Evolutionary conservation across 2,329 filamentous ascomycete species (phyloP).

Genomic region (Clonostachys rosea): DNA sequence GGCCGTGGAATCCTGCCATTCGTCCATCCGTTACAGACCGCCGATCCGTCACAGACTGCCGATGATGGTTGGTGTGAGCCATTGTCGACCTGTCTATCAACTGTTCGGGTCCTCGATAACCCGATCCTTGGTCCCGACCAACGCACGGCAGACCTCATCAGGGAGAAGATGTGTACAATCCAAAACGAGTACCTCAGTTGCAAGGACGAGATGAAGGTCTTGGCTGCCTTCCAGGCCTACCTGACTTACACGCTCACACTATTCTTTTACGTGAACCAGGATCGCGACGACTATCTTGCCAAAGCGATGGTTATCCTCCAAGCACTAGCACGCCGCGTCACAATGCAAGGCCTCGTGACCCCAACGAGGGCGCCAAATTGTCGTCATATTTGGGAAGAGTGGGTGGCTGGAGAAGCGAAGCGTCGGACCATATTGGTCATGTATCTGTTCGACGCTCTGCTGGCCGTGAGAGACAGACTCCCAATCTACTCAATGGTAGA

Average conservation of each 20-base stretch:
- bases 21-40: conserved; percentile 21
- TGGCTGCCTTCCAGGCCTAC: conserved; percentile 44
- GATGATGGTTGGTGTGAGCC: too few species aligned
- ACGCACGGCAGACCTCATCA: too few species aligned
- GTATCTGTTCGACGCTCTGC: conserved; percentile 48
- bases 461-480: conserved; percentile 33
- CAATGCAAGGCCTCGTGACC: conserved; percentile 27
- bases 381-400: conserved; percentile 37
- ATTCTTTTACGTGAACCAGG: conserved; percentile 26
- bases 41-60: conserved; percentile 9
- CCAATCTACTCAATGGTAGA: conserved; percentile 45
- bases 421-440: conserved; percentile 44
- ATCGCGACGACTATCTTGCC: conserved; percentile 20
- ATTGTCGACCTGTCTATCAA: too few species aligned
- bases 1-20: conserved; percentile 34
- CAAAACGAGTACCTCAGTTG: too few species aligned
- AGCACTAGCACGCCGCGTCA: conserved; percentile 37
- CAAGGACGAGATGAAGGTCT: too few species aligned
- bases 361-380: conserved; percentile 23
- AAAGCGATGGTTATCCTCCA: conserved; percentile 43
- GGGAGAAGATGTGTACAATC: too few species aligned
- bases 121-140: too few species aligned
- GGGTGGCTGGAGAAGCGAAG: conserved; percentile 48
- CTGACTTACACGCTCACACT: conserved; percentile 43
- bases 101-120: too few species aligned